Evolutionary conservation across 2,329 filamentous ascomycete species (phyloP).

Genomic region (Neurospora sp.): DNA sequence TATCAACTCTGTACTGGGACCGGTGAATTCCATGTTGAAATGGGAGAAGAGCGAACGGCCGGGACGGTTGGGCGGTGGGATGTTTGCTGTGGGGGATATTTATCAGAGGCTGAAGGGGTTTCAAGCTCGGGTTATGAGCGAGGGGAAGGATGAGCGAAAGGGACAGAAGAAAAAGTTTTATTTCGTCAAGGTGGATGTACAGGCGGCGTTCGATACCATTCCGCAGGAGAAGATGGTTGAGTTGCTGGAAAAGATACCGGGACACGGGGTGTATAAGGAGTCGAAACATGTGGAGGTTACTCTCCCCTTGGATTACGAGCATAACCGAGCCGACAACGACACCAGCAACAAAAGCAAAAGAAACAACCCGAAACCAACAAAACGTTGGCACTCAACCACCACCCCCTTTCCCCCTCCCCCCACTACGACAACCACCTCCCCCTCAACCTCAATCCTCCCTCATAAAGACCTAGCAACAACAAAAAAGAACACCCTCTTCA

Average conservation of each 20-base stretch:
- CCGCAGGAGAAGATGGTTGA: constrained; percentile 66
- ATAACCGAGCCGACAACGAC: constrained; percentile 16
- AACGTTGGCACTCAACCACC: constrained; percentile 45
- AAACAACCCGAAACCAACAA: constrained; percentile 27
- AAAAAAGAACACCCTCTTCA: constrained; percentile 64
- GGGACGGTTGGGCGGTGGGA: constrained; percentile 59
- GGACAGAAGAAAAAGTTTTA: constrained; percentile 44
- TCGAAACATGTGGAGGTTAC: constrained; percentile 66
- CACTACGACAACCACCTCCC: neutral
- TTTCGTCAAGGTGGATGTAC: constrained; percentile 88
- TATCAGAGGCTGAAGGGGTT: constrained; percentile 65
- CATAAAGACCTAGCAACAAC: neutral
- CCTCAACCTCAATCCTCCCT: neutral
- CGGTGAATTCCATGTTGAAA: constrained; percentile 67
- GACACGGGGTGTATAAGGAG: constrained; percentile 56
- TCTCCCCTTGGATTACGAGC: constrained; percentile 23
- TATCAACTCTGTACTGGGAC: constrained; percentile 55
- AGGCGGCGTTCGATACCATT: constrained; percentile 90
- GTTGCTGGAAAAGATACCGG: constrained; percentile 51
- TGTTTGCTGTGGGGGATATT: constrained; percentile 76
- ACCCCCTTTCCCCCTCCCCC: constrained; percentile 17
- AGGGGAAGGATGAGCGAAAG: constrained; percentile 5
- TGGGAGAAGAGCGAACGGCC: constrained; percentile 60
- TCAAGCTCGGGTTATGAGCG: constrained; percentile 37
- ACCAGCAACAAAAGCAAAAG: constrained; percentile 2